Evolutionary conservation across 192 early-diverging fungal species (phyloP).

Genomic region (Chytriomyces sp.): DNA sequence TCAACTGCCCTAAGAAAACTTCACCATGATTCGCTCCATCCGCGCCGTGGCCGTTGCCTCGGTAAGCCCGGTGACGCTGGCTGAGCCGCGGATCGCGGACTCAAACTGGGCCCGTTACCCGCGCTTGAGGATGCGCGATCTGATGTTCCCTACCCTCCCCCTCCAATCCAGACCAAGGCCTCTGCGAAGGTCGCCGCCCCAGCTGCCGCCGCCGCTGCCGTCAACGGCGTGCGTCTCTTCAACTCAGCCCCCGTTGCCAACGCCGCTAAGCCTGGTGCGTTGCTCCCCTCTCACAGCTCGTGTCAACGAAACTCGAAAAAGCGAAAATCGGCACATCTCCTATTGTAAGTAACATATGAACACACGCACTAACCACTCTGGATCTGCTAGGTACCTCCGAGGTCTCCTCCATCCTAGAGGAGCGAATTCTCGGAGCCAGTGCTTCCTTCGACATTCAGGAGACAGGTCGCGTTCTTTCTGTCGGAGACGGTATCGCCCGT

Average conservation of each 20-base stretch:
- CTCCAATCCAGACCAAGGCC: background rate
- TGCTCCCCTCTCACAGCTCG: background rate
- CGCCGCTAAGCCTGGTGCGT: constrained; percentile 32
- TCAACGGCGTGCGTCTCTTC: constrained; percentile 24
- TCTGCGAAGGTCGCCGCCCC: constrained; percentile 13
- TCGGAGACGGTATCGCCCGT: constrained; percentile 99
- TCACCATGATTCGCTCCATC: constrained; percentile 9
- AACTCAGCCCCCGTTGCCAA: constrained; percentile 24
- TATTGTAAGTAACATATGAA: background rate
- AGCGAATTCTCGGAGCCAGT: constrained; percentile 90
- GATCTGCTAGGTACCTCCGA: constrained; percentile 82
- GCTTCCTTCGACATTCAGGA: constrained; percentile 89
- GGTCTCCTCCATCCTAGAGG: constrained; percentile 96
- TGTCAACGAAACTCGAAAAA: background rate
- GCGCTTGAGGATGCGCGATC: background rate
- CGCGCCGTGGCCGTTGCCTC: constrained; percentile 14
- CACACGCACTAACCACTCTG: too few species aligned
- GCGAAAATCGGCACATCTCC: background rate
- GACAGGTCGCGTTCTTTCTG: constrained; percentile 98
- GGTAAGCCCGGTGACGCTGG: background rate
- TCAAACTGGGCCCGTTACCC: background rate
- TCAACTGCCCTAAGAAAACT: too few species aligned
- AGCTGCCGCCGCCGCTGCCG: constrained; percentile 16
- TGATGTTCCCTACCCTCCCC: background rate
- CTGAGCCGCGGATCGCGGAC: background rate